These are phyloP conservation scores for Cercospora zeina DNA, from an alignment of 2,329 filamentous ascomycete genomes.

Conservation along the genomic window DNA sequence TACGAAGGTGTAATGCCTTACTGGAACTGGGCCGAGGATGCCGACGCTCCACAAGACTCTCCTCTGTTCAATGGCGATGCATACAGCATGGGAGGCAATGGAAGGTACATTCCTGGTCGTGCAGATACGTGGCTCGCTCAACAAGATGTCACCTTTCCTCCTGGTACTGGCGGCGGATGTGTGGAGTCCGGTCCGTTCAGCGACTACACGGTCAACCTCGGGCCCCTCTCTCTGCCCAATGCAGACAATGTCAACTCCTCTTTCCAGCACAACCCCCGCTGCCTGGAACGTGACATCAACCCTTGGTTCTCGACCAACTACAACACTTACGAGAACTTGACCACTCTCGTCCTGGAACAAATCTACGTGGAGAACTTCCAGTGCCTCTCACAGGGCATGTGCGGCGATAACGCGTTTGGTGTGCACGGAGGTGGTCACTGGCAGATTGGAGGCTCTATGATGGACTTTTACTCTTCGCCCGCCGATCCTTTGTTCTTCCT, in stretches of 20 bases:
- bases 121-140: slow-evolving; percentile 34
- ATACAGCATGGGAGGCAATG: slow-evolving; percentile 44
- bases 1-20: slow-evolving; percentile 44
- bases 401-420: slow-evolving; percentile 36
- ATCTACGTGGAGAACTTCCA: slow-evolving; percentile 37
- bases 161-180: slow-evolving; percentile 59
- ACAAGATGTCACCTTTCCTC: slow-evolving; percentile 44
- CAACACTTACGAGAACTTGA: slow-evolving; percentile 30
- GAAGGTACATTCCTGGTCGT: slow-evolving; percentile 34
- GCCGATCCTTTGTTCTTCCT: slow-evolving; percentile 53
- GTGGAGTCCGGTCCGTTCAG: slow-evolving; percentile 55
- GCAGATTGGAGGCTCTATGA: slow-evolving; percentile 49
- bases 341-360: slow-evolving; percentile 25
- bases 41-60: slow-evolving; percentile 41
- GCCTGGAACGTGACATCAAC: slow-evolving; percentile 31
- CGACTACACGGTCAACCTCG: slow-evolving; percentile 43
- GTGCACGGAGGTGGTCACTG: slow-evolving; percentile 52
- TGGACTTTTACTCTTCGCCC: slow-evolving; percentile 50
- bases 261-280: slow-evolving; percentile 31
- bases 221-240: slow-evolving; percentile 37
- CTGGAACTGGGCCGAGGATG: slow-evolving; percentile 39
- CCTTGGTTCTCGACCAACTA: slow-evolving; percentile 28
- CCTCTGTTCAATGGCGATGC: slow-evolving; percentile 59
- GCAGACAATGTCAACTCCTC: slow-evolving; percentile 35
- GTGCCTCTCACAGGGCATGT: slow-evolving; percentile 36